Conservation (phyloP, 148 eudicot genomes). For the Drosera capensis region DNA sequence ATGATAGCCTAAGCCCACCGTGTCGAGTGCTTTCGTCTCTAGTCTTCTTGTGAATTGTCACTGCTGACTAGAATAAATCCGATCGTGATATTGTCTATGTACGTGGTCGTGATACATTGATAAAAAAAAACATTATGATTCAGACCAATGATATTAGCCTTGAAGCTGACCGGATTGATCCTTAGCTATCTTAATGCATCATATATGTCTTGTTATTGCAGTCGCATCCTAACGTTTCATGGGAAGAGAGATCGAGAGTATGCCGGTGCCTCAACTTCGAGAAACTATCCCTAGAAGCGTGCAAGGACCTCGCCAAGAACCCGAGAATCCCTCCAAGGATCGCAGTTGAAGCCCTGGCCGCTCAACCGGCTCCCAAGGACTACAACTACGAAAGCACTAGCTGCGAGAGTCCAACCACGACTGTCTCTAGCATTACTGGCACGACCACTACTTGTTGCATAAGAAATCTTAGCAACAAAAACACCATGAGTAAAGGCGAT, state of each 20-base stretch:
- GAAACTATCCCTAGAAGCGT: slow-evolving; percentile 66
- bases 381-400: slow-evolving; percentile 10
- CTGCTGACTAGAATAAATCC: no score
- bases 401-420: slow-evolving; percentile 7
- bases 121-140: no score
- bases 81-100: no score
- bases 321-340: slow-evolving; percentile 73
- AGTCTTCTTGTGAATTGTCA: no score
- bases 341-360: slow-evolving; percentile 68
- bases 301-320: slow-evolving; percentile 79
- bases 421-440: slow-evolving; percentile 3
- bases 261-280: slow-evolving; percentile 65
- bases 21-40: no score
- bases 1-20: no score
- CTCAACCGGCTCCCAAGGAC: slow-evolving; percentile 22
- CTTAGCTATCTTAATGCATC: no score
- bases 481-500: slow-evolving; percentile 5
- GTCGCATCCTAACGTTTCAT: slow-evolving; percentile 56
- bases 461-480: slow-evolving; percentile 3
- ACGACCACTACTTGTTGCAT: no score
- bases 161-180: no score
- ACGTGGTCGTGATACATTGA: no score
- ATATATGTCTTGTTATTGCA: no score
- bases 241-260: slow-evolving; percentile 61
- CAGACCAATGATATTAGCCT: no score